Base-by-base conservation (phyloP, 164 flowering plant species). In the Macadamia integrifolia region DNA sequence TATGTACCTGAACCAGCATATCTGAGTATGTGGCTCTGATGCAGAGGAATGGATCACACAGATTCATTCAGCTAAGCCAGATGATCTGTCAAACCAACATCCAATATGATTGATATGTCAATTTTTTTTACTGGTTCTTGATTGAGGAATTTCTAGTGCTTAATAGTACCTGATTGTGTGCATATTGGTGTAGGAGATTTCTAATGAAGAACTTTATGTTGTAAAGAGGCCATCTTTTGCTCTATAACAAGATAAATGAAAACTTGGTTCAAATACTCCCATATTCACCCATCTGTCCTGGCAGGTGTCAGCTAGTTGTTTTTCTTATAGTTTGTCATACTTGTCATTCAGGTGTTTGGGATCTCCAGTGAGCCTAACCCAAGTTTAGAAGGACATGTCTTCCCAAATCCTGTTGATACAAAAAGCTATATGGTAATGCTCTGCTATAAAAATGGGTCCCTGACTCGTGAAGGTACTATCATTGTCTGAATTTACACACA, bases 371-470 rank as follows among this genome's bases (percentile, higher is more conserved):
- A 89, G 58, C 88, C 84, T 61, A 81, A 85, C 35, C 98, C 99
- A 35, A 49, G 91, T 49, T 70, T 90, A 43, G 95, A 94, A 74
- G 99, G 98, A 30, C 97, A 94, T 84, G 84, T 90, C 49, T 88
- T 94, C 48, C 97, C 99, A 56, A 92, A 94, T 75, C 99, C 99
- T 15, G 97, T 92, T 30, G 94, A 89, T 72, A 78, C 85, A 56
- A 66, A 81, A 68, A 80, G 89, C 71, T 90, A 87, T 76, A 90
- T 94, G 97, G 96, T 94, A 40, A 94, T 94, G 99, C 61, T 94
- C 72, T 72, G 69, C 68, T 92, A 92, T 71, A 94, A 94, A 78
- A 94, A 94, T 78, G 98, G 94, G 9, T 94, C 99, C 66, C 77
- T 94, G 23, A 89, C 94, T 58, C 95, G 99, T 67, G 99, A 92